Evolutionary conservation across 108 stramenopile genomes (phyloP).

Genomic region (Cyclotella atomus): DNA sequence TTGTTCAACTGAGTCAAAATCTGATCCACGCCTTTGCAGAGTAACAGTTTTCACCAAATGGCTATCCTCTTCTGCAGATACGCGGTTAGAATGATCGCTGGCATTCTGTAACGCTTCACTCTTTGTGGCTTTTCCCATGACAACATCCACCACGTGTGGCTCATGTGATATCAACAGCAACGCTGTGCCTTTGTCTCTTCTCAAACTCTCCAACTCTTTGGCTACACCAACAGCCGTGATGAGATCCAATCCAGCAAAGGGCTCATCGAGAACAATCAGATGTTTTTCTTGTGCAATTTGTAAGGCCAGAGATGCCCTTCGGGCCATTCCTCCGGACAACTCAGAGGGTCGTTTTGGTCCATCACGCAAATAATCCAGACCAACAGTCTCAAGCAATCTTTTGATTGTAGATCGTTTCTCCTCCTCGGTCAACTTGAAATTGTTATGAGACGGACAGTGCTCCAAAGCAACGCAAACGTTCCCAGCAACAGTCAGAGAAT

Average conservation of each 20-base stretch:
- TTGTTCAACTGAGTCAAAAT: constrained; percentile 10
- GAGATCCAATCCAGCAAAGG: constrained; percentile 78
- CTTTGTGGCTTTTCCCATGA: constrained; percentile 53
- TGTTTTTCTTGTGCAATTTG: constrained; percentile 84
- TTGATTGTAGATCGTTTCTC: constrained; percentile 50
- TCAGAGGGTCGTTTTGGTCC: constrained; percentile 67
- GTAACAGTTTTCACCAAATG: constrained; percentile 26
- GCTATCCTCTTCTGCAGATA: not conserved
- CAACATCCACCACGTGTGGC: constrained; percentile 69
- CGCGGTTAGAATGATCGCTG: not conserved
- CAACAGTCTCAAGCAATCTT: constrained; percentile 72
- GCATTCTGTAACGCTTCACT: constrained; percentile 1
- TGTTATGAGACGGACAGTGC: constrained; percentile 32
- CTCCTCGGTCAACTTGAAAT: constrained; percentile 8
- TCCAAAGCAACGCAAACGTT: constrained; percentile 74
- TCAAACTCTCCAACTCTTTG: constrained; percentile 64
- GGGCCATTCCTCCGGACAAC: constrained; percentile 85
- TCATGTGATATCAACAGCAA: constrained; percentile 80
- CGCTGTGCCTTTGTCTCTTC: constrained; percentile 59
- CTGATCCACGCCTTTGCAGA: constrained; percentile 37
- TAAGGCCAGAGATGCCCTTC: constrained; percentile 78
- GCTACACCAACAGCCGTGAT: constrained; percentile 68
- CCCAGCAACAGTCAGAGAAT: constrained; percentile 78
- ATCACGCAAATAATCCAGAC: constrained; percentile 72
- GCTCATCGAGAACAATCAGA: constrained; percentile 82